phyloP scores from a whole-genome alignment of 768 basidiomycete species.

The Kwoniella botswanensis region DNA sequence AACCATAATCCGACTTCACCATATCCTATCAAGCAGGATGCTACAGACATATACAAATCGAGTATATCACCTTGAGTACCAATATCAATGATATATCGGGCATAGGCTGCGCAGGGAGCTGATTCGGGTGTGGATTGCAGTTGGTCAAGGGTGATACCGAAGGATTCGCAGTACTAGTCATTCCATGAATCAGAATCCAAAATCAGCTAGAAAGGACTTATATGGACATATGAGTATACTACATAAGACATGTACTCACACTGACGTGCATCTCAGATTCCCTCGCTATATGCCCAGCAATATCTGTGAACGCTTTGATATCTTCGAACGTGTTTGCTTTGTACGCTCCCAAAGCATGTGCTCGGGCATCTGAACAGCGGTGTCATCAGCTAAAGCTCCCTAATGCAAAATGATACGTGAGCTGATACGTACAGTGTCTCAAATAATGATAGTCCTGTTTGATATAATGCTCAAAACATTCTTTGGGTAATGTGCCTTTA shows the following conservation, averaged over 20 bases:
- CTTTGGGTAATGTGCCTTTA: conserved; percentile 68
- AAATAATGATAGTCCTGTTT: conserved; percentile 61
- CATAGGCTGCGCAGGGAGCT: conserved; percentile 79
- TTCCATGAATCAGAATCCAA: neutral
- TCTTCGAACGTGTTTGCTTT: conserved; percentile 72
- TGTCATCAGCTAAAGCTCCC: neutral
- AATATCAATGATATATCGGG: conserved; percentile 79
- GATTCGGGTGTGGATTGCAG: conserved; percentile 70
- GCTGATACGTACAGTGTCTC: conserved; percentile 61
- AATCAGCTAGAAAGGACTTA: too few relatives aligned
- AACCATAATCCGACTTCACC: conserved; percentile 90
- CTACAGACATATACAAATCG: conserved; percentile 76
- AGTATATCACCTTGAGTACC: conserved; percentile 77
- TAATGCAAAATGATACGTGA: neutral
- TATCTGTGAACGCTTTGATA: conserved; percentile 69
- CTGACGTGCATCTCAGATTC: conserved; percentile 75
- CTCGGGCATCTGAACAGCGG: conserved; percentile 48
- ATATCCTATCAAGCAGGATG: conserved; percentile 86
- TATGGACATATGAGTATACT: too few relatives aligned
- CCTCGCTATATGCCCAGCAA: conserved; percentile 68
- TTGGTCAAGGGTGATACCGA: conserved; percentile 69
- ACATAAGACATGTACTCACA: conserved; percentile 29
- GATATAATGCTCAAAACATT: conserved; percentile 82
- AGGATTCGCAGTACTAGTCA: conserved; percentile 68
- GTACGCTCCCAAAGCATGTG: conserved; percentile 71